phyloP scores from a whole-genome alignment of 2,329 filamentous ascomycete species.

The Phaeomoniella chlamydospora region DNA sequence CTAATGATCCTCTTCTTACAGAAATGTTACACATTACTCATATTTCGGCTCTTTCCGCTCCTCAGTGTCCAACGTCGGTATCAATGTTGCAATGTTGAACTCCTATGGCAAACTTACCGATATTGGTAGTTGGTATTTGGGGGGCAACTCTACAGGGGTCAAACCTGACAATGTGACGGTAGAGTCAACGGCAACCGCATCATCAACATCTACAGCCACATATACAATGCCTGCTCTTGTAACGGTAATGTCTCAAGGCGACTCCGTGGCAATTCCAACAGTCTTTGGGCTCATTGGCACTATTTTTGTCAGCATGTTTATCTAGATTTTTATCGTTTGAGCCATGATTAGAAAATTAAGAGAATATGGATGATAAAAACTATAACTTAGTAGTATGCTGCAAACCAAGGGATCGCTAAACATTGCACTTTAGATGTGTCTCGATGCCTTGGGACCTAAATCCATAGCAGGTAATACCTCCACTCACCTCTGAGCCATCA shows the following conservation, averaged over 20 bases:
- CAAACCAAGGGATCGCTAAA: no score
- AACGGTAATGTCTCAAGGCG: not conserved
- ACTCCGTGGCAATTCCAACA: not conserved
- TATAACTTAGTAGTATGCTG: no score
- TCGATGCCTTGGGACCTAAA: no score
- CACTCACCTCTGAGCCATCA: no score
- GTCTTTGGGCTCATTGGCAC: not conserved
- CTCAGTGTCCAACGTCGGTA: conserved; percentile 56
- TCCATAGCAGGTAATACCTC: no score
- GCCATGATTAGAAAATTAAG: no score
- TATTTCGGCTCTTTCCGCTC: conserved; percentile 65
- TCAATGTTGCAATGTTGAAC: conserved; percentile 58
- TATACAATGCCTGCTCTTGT: not conserved
- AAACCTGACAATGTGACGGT: not conserved
- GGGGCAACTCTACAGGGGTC: conserved; percentile 39
- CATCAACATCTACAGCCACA: not conserved
- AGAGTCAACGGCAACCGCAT: not conserved
- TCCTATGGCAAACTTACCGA: conserved; percentile 55
- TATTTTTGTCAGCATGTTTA: no score
- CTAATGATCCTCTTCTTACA: not conserved
- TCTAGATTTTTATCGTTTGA: no score
- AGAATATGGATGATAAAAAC: no score
- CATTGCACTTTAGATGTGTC: no score
- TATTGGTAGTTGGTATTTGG: conserved; percentile 66
- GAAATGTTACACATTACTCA: conserved; percentile 37